Evolutionary conservation across 441 rosid genomes (phyloP).

Genomic region (Euphorbia schlechtendalii): DNA sequence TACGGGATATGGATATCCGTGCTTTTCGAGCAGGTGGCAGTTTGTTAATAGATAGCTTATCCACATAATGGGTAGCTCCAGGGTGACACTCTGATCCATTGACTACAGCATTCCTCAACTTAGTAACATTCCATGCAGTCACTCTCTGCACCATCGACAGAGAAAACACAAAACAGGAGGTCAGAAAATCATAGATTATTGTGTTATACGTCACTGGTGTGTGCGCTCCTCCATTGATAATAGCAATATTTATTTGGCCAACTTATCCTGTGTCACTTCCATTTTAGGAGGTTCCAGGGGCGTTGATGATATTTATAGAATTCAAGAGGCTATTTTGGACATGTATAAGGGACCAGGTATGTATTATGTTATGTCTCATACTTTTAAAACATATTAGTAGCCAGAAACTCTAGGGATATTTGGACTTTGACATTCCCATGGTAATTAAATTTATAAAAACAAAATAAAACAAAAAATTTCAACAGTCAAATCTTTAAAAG

Average conservation of each 20-base stretch:
- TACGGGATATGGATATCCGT: slow-evolving; percentile 73
- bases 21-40: slow-evolving; percentile 47
- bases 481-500: neutral
- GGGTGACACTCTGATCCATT: slow-evolving; percentile 90
- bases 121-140: slow-evolving; percentile 75
- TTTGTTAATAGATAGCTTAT: slow-evolving; percentile 47
- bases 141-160: slow-evolving; percentile 55
- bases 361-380: neutral
- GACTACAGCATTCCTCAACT: slow-evolving; percentile 71
- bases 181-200: neutral
- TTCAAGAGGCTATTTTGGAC: neutral
- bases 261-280: neutral
- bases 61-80: slow-evolving; percentile 90
- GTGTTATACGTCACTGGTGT: neutral
- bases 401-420: neutral
- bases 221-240: neutral
- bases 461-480: neutral
- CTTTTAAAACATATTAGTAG: neutral
- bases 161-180: slow-evolving; percentile 9
- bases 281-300: neutral
- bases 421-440: neutral
- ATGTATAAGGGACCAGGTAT: neutral
- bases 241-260: neutral
- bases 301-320: neutral
- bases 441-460: neutral